Conservation (phyloP, 345 rosid species). For the Euclidium syriacum region DNA sequence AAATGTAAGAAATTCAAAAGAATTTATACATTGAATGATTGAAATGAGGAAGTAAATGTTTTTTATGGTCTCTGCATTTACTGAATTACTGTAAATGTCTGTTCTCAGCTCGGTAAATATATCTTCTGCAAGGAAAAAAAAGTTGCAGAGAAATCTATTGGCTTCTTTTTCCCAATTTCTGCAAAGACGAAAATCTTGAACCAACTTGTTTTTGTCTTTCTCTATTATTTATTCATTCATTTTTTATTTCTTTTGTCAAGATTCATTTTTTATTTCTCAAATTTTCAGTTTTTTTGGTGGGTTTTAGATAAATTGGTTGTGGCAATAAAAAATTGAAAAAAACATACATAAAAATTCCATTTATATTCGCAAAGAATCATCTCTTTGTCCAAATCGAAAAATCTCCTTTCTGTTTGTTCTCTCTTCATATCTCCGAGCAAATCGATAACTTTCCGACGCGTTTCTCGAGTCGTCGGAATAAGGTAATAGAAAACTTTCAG, state of each 20-base stretch:
- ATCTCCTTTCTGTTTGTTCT: not conserved
- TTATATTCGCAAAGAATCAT: conserved; percentile 12
- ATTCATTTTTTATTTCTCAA: not conserved
- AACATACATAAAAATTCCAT: not conserved
- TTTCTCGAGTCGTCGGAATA: conserved; percentile 15
- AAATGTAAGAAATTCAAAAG: too few relatives aligned
- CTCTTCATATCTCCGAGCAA: conserved; percentile 5
- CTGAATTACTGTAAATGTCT: too few relatives aligned
- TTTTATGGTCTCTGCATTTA: too few relatives aligned
- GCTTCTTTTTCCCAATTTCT: not conserved
- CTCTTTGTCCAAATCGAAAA: conserved; percentile 16
- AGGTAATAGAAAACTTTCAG: not conserved
- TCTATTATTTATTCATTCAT: not conserved
- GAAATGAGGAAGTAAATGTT: too few relatives aligned
- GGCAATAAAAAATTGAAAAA: conserved; percentile 21
- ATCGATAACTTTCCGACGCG: conserved; percentile 4
- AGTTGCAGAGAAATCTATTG: too few relatives aligned
- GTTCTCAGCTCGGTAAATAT: too few relatives aligned
- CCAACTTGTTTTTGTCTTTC: not conserved
- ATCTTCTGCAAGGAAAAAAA: too few relatives aligned
- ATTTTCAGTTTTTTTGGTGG: not conserved
- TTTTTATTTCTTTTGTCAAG: not conserved
- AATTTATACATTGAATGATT: too few relatives aligned
- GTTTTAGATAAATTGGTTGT: conserved; percentile 30
- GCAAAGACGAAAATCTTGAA: not conserved